Base-by-base conservation (phyloP, 345 rosid genomes). In the Murraya paniculata region DNA sequence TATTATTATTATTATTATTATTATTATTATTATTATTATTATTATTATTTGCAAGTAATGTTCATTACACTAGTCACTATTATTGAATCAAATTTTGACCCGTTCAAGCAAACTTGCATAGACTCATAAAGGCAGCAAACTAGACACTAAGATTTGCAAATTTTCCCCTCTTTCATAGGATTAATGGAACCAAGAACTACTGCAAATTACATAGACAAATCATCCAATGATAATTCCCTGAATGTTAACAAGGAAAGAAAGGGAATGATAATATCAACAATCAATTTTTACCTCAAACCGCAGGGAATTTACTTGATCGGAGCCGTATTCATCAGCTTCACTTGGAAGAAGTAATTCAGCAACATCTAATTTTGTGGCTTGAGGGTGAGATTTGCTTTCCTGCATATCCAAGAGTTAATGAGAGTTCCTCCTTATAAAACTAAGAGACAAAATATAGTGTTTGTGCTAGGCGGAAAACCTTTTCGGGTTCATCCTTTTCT, bases 261-360 rank as follows among this genome's bases (percentile, higher is more conserved):
- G 18, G 21, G 9, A 27, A 57, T 11, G 48, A 55, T 33, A 56
- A 31, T 62, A 28, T 21, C 33, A 74, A 31, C 48, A 76, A 60
- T 58, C 13, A 39, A 64, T 27, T 58, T 72, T 75, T 91, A 94
- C 98, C 97, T 94, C 97, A 87, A 92, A 91, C 78, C 93, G 90
- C 74, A 93, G 85, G 78, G 83, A 88, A 82, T 85, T 76, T 22
- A 82, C 78, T 39, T 83, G 77, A 66, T 77, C 79, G 28, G 86
- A 84, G 81, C 24, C 78, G 75, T 77, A 67, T 68, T 70, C 80
- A 76, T 70, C 80, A 76, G 74, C 84, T 75, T 85, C 85, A 77
- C 75, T 71, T 74, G 83, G 84, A 83, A 77, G 76, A 82, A 70
- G 64, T 68, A 70, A 61, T 77, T 36, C 80, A 80, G 64, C 72